Percentiles rank a stretch among this genome's conserved stretches.
These are phyloP conservation scores for Alternaria postmessia DNA, from an alignment of 2,329 filamentous ascomycete species.

Conservation along the genomic window DNA sequence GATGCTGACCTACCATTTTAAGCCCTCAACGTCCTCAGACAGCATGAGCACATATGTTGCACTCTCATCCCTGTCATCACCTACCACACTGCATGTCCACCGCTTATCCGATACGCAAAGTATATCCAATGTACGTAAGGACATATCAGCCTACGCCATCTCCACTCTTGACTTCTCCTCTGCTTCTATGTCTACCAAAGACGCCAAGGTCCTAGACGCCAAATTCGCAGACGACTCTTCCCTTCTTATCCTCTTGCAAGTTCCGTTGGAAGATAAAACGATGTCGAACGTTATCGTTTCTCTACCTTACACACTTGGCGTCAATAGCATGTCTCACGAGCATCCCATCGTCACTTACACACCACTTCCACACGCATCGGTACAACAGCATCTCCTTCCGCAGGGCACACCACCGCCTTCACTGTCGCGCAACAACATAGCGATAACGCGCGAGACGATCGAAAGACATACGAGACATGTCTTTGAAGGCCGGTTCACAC, in stretches of 20 bases:
- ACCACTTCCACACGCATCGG: conserved; percentile 12
- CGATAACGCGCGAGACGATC: conserved; percentile 18
- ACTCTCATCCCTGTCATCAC: conserved; percentile 18
- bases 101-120: conserved; percentile 49
- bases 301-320: conserved; percentile 30
- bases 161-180: conserved; percentile 59
- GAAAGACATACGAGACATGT: conserved; percentile 53
- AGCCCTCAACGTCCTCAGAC: conserved; percentile 10
- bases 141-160: conserved; percentile 53
- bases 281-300: conserved; percentile 35
- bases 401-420: background rate
- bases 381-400: conserved; percentile 9
- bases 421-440: background rate
- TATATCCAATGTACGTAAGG: conserved; percentile 50
- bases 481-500: conserved; percentile 59
- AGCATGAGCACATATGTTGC: conserved; percentile 41
- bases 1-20: background rate
- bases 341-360: conserved; percentile 9
- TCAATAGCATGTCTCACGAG: conserved; percentile 30
- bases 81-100: conserved; percentile 35
- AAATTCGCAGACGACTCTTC: conserved; percentile 72
- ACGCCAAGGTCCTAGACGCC: conserved; percentile 68
- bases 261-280: background rate
- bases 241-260: conserved; percentile 66
- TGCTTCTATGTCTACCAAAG: conserved; percentile 40